A percentile compares a stretch with the other conserved stretches of the same genome.
Conservation (phyloP, 768 basidiomycete species). For the Trametes cingulata region DNA sequence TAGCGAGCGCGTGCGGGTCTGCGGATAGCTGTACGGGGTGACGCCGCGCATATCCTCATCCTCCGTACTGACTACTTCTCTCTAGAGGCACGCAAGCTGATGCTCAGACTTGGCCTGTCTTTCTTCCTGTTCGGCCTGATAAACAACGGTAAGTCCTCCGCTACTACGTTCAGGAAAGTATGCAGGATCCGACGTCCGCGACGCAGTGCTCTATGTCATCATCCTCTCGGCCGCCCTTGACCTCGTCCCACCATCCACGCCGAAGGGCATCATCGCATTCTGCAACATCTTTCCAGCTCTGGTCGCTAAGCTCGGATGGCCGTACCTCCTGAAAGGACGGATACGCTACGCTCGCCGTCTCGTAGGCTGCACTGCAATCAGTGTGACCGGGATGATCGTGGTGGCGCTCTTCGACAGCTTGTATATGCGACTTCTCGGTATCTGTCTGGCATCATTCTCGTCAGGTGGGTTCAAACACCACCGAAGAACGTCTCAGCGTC, state of each 20-base stretch:
- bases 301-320: slow-evolving; percentile 88
- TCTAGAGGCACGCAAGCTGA: slow-evolving; percentile 18
- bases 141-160: slow-evolving; percentile 71
- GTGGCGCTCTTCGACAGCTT: slow-evolving; percentile 73
- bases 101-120: slow-evolving; percentile 50
- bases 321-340: slow-evolving; percentile 83
- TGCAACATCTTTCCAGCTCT: slow-evolving; percentile 93
- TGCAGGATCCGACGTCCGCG: neutral
- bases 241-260: slow-evolving; percentile 86
- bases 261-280: slow-evolving; percentile 93
- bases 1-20: no score
- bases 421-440: slow-evolving; percentile 73
- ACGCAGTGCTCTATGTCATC: slow-evolving; percentile 87
- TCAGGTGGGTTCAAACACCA: slow-evolving; percentile 74
- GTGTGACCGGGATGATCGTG: slow-evolving; percentile 85
- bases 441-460: slow-evolving; percentile 81
- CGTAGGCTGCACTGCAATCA: slow-evolving; percentile 70
- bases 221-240: slow-evolving; percentile 96
- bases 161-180: neutral
- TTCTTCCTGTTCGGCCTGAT: slow-evolving; percentile 93
- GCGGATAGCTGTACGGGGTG: no score
- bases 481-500: no score
- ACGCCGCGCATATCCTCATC: no score
- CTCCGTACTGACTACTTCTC: no score
- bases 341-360: slow-evolving; percentile 81